Conservation (phyloP, 2,329 filamentous ascomycete genomes). For the Ophiocordyceps camponoti-leonardi region DNA sequence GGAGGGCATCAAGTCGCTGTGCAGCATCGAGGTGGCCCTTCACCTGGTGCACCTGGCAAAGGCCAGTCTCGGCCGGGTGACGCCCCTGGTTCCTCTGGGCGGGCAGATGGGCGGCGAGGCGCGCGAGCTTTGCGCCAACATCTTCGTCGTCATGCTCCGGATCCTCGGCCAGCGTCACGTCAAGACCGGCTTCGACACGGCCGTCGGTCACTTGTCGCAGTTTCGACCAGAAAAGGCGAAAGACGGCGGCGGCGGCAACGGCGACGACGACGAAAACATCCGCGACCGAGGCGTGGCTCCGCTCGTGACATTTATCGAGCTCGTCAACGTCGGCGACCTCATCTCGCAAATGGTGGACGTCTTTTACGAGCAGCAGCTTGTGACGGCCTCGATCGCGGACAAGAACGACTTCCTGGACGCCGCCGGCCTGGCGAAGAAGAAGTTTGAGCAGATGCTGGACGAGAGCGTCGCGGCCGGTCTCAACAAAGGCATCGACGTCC, state of each 20-base stretch:
- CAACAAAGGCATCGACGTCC: slow-evolving; percentile 93
- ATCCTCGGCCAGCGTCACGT: slow-evolving; percentile 78
- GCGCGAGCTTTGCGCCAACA: slow-evolving; percentile 71
- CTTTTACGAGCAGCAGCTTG: slow-evolving; percentile 92
- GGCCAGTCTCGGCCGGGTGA: slow-evolving; percentile 67
- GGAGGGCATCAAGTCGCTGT: slow-evolving; percentile 86
- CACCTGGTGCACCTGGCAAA: slow-evolving; percentile 82
- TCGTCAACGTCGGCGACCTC: slow-evolving; percentile 93
- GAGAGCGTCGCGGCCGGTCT: slow-evolving; percentile 89
- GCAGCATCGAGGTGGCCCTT: slow-evolving; percentile 90
- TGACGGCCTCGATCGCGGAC: slow-evolving; percentile 66
- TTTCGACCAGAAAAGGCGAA: slow-evolving; percentile 80
- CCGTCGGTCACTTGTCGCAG: slow-evolving; percentile 73
- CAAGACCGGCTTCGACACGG: slow-evolving; percentile 83
- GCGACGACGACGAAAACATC: slow-evolving; percentile 16
- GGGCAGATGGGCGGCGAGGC: slow-evolving; percentile 70
- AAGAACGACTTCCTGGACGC: slow-evolving; percentile 89
- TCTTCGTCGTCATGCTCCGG: slow-evolving; percentile 72
- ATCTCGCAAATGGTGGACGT: slow-evolving; percentile 99
- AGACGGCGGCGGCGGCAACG: slow-evolving; percentile 50
- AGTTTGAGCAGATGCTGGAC: slow-evolving; percentile 96
- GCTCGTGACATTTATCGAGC: slow-evolving; percentile 85
- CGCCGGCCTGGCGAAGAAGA: slow-evolving; percentile 88
- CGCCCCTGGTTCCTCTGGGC: slow-evolving; percentile 64
- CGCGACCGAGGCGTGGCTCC: slow-evolving; percentile 54